Percentiles rank a stretch among this genome's conserved stretches.
phyloP scores from a whole-genome alignment of 139 green algal genomes.

The Micractinium conductrix region DNA sequence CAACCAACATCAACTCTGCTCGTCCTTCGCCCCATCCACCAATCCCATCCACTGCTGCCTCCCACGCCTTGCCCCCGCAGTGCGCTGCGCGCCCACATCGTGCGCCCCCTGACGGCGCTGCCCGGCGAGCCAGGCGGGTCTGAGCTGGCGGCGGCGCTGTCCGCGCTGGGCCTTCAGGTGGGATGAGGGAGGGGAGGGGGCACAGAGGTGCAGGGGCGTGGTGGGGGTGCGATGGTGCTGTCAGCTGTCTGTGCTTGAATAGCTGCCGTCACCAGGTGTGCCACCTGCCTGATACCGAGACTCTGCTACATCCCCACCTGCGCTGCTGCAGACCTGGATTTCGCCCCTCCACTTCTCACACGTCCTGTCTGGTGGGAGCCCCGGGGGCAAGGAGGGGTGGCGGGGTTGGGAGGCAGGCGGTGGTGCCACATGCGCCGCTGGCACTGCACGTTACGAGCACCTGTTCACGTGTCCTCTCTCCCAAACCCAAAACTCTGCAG shows the following conservation, averaged over 20 bases:
- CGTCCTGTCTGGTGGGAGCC: constrained; percentile 48
- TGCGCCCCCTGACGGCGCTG: constrained; percentile 29
- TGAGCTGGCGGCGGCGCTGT: constrained; percentile 8
- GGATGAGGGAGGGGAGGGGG: too few species aligned
- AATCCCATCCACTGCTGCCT: too few species aligned
- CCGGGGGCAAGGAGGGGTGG: not conserved
- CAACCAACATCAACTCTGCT: not conserved
- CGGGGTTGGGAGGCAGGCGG: not conserved
- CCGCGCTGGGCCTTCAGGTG: constrained; percentile 17
- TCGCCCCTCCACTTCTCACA: constrained; percentile 62
- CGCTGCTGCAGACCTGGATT: constrained; percentile 61
- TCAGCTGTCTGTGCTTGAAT: too few species aligned
- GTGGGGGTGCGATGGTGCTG: too few species aligned
- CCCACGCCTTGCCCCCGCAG: not conserved
- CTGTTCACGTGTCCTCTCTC: too few species aligned
- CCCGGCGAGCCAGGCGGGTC: constrained; percentile 28
- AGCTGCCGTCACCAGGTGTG: too few species aligned
- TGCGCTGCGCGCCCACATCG: not conserved
- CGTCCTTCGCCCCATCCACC: not conserved
- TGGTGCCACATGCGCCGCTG: too few species aligned
- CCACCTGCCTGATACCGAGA: too few species aligned
- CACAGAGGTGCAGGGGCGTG: too few species aligned
- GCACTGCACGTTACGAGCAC: too few species aligned
- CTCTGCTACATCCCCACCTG: too few species aligned
- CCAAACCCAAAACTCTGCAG: not conserved